Base-by-base conservation (phyloP, 169 alveolate genomes). In the Plasmodium adleri region DNA sequence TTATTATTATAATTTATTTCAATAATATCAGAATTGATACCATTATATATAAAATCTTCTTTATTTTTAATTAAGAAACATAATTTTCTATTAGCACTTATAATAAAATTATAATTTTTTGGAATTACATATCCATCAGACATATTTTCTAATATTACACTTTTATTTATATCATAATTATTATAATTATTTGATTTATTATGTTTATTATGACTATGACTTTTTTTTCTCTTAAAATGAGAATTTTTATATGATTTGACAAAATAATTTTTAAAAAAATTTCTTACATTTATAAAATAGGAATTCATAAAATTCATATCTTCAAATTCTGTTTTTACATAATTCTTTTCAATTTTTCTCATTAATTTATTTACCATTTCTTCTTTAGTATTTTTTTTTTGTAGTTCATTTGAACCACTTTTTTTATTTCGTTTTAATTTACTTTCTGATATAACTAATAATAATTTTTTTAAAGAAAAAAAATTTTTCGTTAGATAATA, bases 401-500 rank as follows among this genome's bases (percentile, higher is more conserved):
- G 64, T 43, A 43, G 12, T 59, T 78, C 89, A 66, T 45, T 50
- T 15, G 22, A n/a, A 15, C 54, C 8, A 5, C 66, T 39, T 26
- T 66, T 78, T 45, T 78, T 78, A 49, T 43, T 64, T 64, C 78
- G 64, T 71, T 78, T 78, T 9, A 47, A 20, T 28, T 70, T 78
- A 58, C 39, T 78, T 70, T 66, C 67, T 39, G 89, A 64, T 78
- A 78, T 26, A 4, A 56, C 67, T 59, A 78, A 52, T 32, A 78
- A 56, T 50, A 78, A 64, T 28, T 66, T 66, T 28, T 78, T 78
- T 22, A 78, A 78, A 45, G 54, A 59, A 58, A 78, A 78, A 64
- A 78, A 78, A 70, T 78, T 78, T 66, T 78, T 78, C 24, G 89
- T 64, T 59, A 67, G 9, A 78, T 78, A 94, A 74, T 94, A 94